Conservation (phyloP, 202 grass and related monocot species). For the Musa balbisiana region DNA sequence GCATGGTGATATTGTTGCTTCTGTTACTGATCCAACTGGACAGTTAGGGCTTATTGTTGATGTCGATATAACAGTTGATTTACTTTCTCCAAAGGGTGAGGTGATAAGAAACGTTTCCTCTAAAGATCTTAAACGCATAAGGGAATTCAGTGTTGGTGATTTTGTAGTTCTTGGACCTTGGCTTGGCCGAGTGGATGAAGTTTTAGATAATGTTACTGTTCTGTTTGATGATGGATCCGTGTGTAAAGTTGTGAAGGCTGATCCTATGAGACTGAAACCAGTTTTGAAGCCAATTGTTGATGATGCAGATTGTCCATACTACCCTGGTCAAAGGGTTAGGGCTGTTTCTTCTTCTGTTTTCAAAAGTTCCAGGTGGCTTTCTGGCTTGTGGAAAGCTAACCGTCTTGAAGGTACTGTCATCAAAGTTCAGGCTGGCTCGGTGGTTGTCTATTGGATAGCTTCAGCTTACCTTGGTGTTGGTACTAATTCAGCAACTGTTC, state of each 20-base stretch:
- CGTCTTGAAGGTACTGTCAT: constrained; percentile 75
- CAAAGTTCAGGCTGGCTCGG: constrained; percentile 70
- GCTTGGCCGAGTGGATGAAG: constrained; percentile 88
- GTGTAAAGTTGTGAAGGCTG: constrained; percentile 78
- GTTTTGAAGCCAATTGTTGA: constrained; percentile 50
- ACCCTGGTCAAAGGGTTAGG: constrained; percentile 81
- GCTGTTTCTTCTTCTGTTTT: constrained; percentile 80
- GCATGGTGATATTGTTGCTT: constrained; percentile 71
- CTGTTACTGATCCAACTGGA: constrained; percentile 61
- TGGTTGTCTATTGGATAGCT: constrained; percentile 83
- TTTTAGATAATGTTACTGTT: constrained; percentile 87
- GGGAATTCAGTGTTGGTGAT: constrained; percentile 72
- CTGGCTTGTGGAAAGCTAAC: constrained; percentile 81
- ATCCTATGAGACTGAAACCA: constrained; percentile 55
- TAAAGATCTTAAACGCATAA: constrained; percentile 60
- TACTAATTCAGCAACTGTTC: constrained; percentile 47
- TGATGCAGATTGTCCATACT: constrained; percentile 69
- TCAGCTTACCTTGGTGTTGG: constrained; percentile 54
- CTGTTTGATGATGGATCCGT: constrained; percentile 89
- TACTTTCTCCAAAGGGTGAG: constrained; percentile 39
- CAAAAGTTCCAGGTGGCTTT: constrained; percentile 58
- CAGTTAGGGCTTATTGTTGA: constrained; percentile 68
- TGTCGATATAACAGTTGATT: constrained; percentile 62
- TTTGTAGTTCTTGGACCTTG: constrained; percentile 71
- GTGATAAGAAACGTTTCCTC: constrained; percentile 52